Evolutionary conservation across 2,329 filamentous ascomycete genomes (phyloP), one percentile per base, ranked within the genome.

Genomic region (Penicillium sp.): DNA sequence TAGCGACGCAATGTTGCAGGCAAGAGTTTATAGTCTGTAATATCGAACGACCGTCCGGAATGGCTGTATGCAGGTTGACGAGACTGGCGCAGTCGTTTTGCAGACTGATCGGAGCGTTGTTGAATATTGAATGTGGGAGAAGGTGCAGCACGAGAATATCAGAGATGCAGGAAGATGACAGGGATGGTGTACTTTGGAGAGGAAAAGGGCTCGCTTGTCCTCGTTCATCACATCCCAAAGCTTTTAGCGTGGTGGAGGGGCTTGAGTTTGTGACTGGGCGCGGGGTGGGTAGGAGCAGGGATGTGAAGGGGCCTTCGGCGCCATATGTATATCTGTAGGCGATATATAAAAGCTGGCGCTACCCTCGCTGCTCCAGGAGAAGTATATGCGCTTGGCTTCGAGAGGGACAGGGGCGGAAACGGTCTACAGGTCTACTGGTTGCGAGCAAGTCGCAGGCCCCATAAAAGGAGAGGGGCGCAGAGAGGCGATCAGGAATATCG

Each of bases 161-260:
- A 56, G 56, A 38, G 53, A 51, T 48, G 41, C 42, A 63, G 57
- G 43, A 49, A 47, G 41, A 52, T 38, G 55, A 51, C 58, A 57
- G 58, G 60, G 58, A 62, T 60, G 14, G 22, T 47, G n/a, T 12
- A 54, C 12, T 58, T 50, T 54, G 42, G 43, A 37, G 35, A 39
- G 34, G 31, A 39, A 48, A 55, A 59, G 58, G 38, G 49, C 57
- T 65, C 58, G 59, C 61, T 66, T 60, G 42, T 49, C 61, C 49
- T 64, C 61, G 58, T 66, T 66, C 60, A 66, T 69, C 66, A 69
- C 67, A 68, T 53, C 60, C 56, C 31, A 53, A 55, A 61, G 37
- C 42, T 38, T 57, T 57, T 66, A 66, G 63, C 61, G 65, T 67
- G 65, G 64, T 60, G 51, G 58, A 67, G 62, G 62, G 63, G 57